Evolutionary conservation across 2,329 filamentous ascomycete genomes (phyloP), one percentile per base, ranked within the genome.

Genomic region (Lasiodiplodia theobromae): DNA sequence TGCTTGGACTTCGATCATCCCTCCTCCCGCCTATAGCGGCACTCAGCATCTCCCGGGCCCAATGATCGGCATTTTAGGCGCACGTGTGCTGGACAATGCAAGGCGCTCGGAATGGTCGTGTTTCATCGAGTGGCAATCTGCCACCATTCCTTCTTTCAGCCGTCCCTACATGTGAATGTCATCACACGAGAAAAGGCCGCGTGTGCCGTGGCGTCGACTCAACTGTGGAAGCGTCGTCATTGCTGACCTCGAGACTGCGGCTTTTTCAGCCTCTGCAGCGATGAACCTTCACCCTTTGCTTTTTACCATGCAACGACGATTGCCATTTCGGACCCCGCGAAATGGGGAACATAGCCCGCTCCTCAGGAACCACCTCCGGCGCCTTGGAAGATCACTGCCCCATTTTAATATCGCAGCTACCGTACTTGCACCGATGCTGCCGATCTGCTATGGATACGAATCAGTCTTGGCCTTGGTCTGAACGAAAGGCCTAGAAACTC

Each of bases 121-220:
- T 49, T 63, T 63, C 58, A 63, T 63, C 49, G 47, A 23, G 16
- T 37, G 21, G 38, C 57, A 44, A 47, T 25, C 21, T 60, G 12
- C 2, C 37, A 16, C 16, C 56, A n/a, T 47, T 40, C 8, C 16
- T 60, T 40, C 34, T 40, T 18, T n/a, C n/a, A 31, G 16, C 23
- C 18, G 25, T 7, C 25, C 38, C 38, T 21, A 18, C 40, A 44
- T 34, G 31, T 34, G 31, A 34, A 34, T 34, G 28, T 28, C 28
- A 28, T 28, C 28, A 28, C 28, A 28, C 28, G 40, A 7, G 18
- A 47, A 10, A 21, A 21, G 44, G 44, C 44, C 44, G 44, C 44
- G 44, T 47, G 40, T n/a, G n/a, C 18, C 40, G 40, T 47, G 44
- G 44, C 44, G n/a, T n/a, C 44, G 44, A 47, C n/a, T 44, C 40